Evolutionary conservation across 352 stramenopile species (phyloP).

Genomic region (Phytophthora podocarpi): DNA sequence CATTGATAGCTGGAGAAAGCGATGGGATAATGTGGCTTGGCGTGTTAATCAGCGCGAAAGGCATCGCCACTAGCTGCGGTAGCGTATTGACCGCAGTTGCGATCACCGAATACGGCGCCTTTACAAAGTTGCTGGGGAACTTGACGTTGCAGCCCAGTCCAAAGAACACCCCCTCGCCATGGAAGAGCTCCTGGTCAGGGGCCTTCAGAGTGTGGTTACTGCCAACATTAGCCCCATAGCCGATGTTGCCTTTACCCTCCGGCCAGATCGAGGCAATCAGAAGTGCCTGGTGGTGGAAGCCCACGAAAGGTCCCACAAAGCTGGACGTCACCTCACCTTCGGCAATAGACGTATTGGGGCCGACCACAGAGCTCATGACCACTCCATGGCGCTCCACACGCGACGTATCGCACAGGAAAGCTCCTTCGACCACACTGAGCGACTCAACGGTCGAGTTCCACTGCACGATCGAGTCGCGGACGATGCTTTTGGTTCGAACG

Average conservation of each 20-base stretch:
- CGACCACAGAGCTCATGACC: slow-evolving; percentile 87
- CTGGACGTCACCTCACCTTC: slow-evolving; percentile 92
- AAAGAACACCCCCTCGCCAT: slow-evolving; percentile 96
- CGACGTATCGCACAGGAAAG: slow-evolving; percentile 81
- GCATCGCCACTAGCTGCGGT: slow-evolving; percentile 86
- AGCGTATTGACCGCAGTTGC: slow-evolving; percentile 92
- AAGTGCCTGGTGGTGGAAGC: slow-evolving; percentile 94
- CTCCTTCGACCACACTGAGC: slow-evolving; percentile 64
- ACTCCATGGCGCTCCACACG: slow-evolving; percentile 84
- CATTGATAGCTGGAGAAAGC: slow-evolving; percentile 84
- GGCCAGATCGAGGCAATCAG: slow-evolving; percentile 93
- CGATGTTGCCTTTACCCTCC: slow-evolving; percentile 92
- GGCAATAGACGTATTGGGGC: slow-evolving; percentile 84
- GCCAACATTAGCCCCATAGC: slow-evolving; percentile 95
- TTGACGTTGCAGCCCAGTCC: slow-evolving; percentile 94
- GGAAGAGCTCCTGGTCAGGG: slow-evolving; percentile 90
- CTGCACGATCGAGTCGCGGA: slow-evolving; percentile 71
- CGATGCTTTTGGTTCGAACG: slow-evolving; percentile 64
- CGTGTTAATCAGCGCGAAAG: slow-evolving; percentile 80
- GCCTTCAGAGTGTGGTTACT: slow-evolving; percentile 97
- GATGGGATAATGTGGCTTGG: slow-evolving; percentile 75
- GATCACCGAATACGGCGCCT: slow-evolving; percentile 94
- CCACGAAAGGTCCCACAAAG: slow-evolving; percentile 94
- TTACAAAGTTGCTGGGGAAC: slow-evolving; percentile 94
- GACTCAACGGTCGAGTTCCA: slow-evolving; percentile 70